Evolutionary conservation across 1,139 yeast species (phyloP), one percentile per base, ranked within the genome.

Genomic region (Suzukiozyma palmioleophila): DNA sequence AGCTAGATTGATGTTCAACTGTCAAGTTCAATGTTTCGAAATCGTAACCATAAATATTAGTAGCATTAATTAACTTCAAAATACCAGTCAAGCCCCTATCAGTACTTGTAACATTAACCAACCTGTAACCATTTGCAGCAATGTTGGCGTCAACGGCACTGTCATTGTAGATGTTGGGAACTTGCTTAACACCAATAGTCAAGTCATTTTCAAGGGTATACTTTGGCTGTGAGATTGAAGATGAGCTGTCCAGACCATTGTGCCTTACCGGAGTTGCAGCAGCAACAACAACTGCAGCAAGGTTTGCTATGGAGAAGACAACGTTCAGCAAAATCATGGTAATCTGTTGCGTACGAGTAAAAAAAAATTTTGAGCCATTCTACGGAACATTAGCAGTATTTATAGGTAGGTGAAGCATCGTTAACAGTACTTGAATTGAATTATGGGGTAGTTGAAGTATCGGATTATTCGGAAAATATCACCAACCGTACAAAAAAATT

Each of bases 31-130:
- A 50, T n/a, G 38, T 36, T 6, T 53, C 52, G 37, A 57, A 53
- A 41, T 62, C 68, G 16, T 50, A 53, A 28, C 68, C 68, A 44
- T 61, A 62, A 15, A 55, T 52, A 47, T 62, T 53, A 34, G 62
- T 52, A 12, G 52, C 50, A 8, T 54, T 52, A 24, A 50, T 52
- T 35, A 62, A 49, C 32, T 43, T 40, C 41, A 60, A 48, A 6
- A 46, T 36, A 12, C 62, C 64, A 1, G 47, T 47, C 25, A 60
- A 37, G 2, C 65, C 64, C 26, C 45, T 33, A 2, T 39, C 41
- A 2, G 53, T 49, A 9, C 39, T 38, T 13, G 49, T 38, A 14
- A 53, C 45, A 46, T 51, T 48, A 8, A 45, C 46, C 36, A 59
- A 46, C 8, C 38, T 37, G 41, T 60, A 60, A 11, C 66, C 66